phyloP scores from a whole-genome alignment of 2,329 filamentous ascomycete genomes.

The Trichophaea hybrida region DNA sequence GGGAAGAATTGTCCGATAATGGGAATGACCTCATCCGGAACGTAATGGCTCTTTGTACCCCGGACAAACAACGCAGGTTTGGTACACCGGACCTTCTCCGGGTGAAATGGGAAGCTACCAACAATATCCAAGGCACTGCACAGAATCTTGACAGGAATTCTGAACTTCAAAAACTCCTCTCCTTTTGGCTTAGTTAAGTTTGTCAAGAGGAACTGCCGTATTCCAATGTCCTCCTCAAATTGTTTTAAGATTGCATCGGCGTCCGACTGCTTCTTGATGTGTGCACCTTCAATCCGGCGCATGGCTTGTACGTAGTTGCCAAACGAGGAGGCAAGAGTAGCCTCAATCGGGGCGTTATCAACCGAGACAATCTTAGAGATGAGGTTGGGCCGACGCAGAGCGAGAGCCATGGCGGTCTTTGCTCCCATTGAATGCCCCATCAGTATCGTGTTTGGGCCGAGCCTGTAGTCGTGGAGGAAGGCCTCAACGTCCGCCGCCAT shows the following conservation, averaged over 20 bases:
- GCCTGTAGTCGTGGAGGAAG: constrained; percentile 58
- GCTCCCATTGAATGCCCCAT: constrained; percentile 97
- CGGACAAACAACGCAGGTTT: constrained; percentile 70
- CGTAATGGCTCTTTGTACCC: constrained; percentile 62
- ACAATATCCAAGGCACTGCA: constrained; percentile 55
- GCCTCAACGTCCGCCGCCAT: constrained; percentile 72
- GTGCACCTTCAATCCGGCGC: constrained; percentile 59
- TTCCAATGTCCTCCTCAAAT: constrained; percentile 58
- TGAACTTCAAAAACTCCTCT: constrained; percentile 48
- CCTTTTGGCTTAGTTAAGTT: constrained; percentile 52
- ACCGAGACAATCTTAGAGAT: constrained; percentile 64
- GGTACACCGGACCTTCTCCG: constrained; percentile 51
- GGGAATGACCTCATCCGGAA: constrained; percentile 67
- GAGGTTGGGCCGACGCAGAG: constrained; percentile 52
- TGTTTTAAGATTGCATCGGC: constrained; percentile 64
- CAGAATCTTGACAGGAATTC: constrained; percentile 62
- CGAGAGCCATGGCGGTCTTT: constrained; percentile 80
- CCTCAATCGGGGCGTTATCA: constrained; percentile 83
- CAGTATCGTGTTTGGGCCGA: constrained; percentile 52
- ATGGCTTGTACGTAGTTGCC: constrained; percentile 69
- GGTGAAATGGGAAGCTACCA: constrained; percentile 78
- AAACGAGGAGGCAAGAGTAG: constrained; percentile 59
- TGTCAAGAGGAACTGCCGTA: constrained; percentile 82
- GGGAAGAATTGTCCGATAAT: constrained; percentile 72
- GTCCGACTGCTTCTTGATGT: constrained; percentile 54